Conservation (phyloP, 2,329 filamentous ascomycete genomes). For the Phoma sp. region DNA sequence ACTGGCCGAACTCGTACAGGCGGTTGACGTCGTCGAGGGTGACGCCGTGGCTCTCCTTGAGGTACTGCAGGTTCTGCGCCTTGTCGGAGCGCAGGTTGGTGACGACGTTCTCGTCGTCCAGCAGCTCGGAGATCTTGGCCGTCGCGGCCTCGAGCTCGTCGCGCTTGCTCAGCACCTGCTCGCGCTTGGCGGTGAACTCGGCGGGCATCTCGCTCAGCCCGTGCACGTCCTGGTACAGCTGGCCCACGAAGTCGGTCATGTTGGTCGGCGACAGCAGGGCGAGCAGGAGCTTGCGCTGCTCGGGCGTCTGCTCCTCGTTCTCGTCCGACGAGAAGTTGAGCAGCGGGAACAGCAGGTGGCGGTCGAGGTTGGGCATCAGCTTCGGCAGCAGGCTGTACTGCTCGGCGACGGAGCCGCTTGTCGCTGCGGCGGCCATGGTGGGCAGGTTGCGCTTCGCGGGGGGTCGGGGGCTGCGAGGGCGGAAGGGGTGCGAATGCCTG, state of each 20-base stretch:
- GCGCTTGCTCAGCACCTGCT: conserved; percentile 83
- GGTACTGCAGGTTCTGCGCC: conserved; percentile 96
- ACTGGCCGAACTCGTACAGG: conserved; percentile 93
- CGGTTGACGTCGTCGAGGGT: conserved; percentile 95
- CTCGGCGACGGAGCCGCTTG: conserved; percentile 62
- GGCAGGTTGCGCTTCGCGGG: conserved; percentile 12
- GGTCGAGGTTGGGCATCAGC: conserved; percentile 89
- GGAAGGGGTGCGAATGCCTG: conserved; percentile 9
- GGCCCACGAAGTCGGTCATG: conserved; percentile 98
- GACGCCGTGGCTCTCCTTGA: conserved; percentile 95
- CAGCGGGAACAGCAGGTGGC: conserved; percentile 94
- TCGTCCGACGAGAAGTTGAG: conserved; percentile 88
- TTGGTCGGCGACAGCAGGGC: conserved; percentile 95
- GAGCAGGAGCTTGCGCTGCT: conserved; percentile 86
- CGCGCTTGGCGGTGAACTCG: conserved; percentile 87
- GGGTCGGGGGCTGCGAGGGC: conserved; percentile 19
- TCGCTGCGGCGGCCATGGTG: conserved; percentile 39
- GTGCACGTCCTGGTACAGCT: conserved; percentile 88
- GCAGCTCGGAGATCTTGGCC: conserved; percentile 82
- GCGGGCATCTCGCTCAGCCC: conserved; percentile 76
- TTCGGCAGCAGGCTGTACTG: conserved; percentile 84
- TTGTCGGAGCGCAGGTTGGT: conserved; percentile 93
- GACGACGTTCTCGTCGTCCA: conserved; percentile 88
- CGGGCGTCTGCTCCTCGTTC: conserved; percentile 74
- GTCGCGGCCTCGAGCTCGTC: conserved; percentile 87